Evolutionary conservation across 2,329 filamentous ascomycete genomes (phyloP).

Genomic region (Fusarium siculi): DNA sequence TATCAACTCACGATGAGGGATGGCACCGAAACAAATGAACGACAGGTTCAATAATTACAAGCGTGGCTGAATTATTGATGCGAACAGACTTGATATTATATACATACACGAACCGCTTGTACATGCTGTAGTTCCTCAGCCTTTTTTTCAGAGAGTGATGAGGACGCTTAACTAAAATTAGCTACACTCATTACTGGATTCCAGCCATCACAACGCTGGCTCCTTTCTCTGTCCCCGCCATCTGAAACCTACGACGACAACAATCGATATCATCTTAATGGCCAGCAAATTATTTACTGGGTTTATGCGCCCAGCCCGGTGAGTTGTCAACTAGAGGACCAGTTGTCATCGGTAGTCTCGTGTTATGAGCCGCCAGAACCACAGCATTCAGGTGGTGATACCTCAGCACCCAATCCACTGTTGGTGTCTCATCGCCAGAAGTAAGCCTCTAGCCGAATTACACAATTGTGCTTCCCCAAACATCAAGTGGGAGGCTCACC

Average conservation of each 20-base stretch:
- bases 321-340: constrained; percentile 3
- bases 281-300: background rate
- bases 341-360: constrained; percentile 7
- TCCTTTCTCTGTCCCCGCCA: constrained; percentile 14
- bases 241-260: constrained; percentile 1
- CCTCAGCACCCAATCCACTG: constrained; percentile 29
- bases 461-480: constrained; percentile 22
- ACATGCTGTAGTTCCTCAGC: constrained; percentile 29
- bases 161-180: constrained; percentile 37
- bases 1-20: background rate
- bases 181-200: constrained; percentile 7
- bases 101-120: constrained; percentile 19
- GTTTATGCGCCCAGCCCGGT: background rate
- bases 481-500: background rate
- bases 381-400: constrained; percentile 34
- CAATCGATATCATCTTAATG: background rate
- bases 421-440: constrained; percentile 24
- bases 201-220: constrained; percentile 31
- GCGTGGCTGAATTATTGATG: constrained; percentile 18
- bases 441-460: constrained; percentile 34
- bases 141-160: background rate
- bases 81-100: constrained; percentile 18
- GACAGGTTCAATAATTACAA: background rate
- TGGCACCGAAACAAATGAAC: constrained; percentile 11
- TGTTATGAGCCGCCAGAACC: constrained; percentile 25